Percentiles rank a stretch among this genome's conserved stretches.
phyloP scores from a whole-genome alignment of 352 stramenopile species.

The Globisporangium middletonii region DNA sequence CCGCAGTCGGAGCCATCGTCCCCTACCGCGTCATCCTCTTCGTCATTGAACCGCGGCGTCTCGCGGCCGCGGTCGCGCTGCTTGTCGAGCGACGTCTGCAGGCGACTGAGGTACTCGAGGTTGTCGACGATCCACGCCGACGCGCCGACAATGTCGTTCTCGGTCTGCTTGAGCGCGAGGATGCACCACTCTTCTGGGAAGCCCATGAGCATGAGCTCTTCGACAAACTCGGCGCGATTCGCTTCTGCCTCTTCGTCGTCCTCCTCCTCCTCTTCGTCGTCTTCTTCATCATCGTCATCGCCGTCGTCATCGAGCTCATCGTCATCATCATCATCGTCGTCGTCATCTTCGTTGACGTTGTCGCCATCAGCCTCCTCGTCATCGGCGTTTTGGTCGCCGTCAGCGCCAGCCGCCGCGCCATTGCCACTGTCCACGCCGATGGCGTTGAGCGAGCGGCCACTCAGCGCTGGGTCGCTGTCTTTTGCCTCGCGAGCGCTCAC shows the following conservation, averaged over 20 bases:
- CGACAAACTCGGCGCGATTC: slow-evolving; percentile 69
- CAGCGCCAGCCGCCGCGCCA: not conserved
- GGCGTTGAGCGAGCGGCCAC: too few relatives aligned
- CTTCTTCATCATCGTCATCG: slow-evolving; percentile 32
- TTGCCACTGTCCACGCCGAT: not conserved
- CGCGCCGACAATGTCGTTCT: slow-evolving; percentile 87
- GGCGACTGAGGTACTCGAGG: slow-evolving; percentile 85
- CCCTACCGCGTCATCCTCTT: slow-evolving; percentile 47
- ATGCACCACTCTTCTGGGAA: slow-evolving; percentile 92
- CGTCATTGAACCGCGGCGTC: slow-evolving; percentile 42
- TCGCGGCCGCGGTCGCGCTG: slow-evolving; percentile 36
- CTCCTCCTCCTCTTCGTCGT: slow-evolving; percentile 45
- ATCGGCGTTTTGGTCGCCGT: not conserved
- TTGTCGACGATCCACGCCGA: slow-evolving; percentile 94
- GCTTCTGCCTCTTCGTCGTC: slow-evolving; percentile 45
- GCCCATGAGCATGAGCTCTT: slow-evolving; percentile 91
- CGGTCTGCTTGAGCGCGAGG: slow-evolving; percentile 85
- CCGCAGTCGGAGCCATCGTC: not conserved
- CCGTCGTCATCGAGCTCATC: slow-evolving; percentile 16
- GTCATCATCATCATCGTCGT: slow-evolving; percentile 11
- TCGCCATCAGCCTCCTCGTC: slow-evolving; percentile 8
- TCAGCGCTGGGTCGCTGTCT: too few relatives aligned
- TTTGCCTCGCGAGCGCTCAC: too few relatives aligned
- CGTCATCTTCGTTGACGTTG: slow-evolving; percentile 8
- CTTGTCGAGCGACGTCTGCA: slow-evolving; percentile 75